Conservation (phyloP, 23 red algal species). For the Gracilaria domingensis region DNA sequence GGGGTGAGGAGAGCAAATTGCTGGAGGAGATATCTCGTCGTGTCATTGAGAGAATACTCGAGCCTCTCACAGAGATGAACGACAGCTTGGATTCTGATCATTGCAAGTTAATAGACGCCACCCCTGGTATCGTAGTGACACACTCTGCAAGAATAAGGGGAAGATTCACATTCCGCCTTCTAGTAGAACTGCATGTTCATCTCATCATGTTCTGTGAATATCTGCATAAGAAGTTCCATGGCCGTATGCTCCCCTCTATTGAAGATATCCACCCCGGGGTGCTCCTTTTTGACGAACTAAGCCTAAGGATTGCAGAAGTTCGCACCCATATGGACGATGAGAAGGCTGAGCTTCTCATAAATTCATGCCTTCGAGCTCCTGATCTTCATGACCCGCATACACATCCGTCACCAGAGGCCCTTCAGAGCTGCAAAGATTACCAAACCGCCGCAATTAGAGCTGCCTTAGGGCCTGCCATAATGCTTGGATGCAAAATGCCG, state of each 20-base stretch:
- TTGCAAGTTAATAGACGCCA: constrained; percentile 63
- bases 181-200: constrained; percentile 65
- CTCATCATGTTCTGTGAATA: constrained; percentile 61
- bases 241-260: constrained; percentile 48
- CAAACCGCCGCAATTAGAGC: constrained; percentile 58
- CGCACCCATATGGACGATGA: constrained; percentile 32
- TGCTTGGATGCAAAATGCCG: constrained; percentile 18
- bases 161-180: constrained; percentile 62
- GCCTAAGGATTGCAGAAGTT: constrained; percentile 35
- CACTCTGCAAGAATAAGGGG: constrained; percentile 56
- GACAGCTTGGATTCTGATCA: constrained; percentile 43
- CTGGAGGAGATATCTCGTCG: constrained; percentile 67
- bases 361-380: constrained; percentile 39
- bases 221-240: constrained; percentile 51
- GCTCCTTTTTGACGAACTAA: constrained; percentile 60
- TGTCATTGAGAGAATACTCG: constrained; percentile 52
- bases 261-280: constrained; percentile 64
- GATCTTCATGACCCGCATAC: constrained; percentile 8
- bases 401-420: constrained; percentile 24
- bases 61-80: constrained; percentile 55
- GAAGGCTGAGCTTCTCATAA: constrained; percentile 34
- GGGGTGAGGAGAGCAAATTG: constrained; percentile 50
- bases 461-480: constrained; percentile 49
- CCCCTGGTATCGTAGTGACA: constrained; percentile 63
- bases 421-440: constrained; percentile 30